Percentiles rank a stretch among this genome's conserved stretches.
Conservation (phyloP, 139 green algal genomes). For the Chlorella sp. region DNA sequence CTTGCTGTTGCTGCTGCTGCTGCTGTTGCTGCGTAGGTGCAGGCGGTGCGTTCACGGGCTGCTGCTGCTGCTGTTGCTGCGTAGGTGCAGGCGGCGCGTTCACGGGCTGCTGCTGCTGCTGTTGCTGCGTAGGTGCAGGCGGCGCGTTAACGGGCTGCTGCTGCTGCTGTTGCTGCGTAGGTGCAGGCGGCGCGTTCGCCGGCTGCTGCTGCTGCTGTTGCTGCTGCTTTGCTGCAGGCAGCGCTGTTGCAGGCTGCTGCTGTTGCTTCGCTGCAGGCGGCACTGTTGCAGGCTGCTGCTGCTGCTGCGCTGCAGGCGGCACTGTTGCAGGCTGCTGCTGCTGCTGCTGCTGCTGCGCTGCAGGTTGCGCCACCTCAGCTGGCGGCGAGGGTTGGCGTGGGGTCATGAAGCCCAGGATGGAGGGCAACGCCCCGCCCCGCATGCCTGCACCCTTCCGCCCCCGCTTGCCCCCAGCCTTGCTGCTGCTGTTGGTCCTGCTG, state of each 20-base stretch:
- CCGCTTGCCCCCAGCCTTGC: neutral
- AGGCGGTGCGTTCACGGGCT: no score
- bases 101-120: neutral
- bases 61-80: neutral
- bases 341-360: constrained; percentile 16
- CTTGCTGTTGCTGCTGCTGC: no score
- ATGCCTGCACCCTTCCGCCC: neutral
- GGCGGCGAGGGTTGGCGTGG: neutral
- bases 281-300: neutral
- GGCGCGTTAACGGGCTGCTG: neutral
- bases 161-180: neutral
- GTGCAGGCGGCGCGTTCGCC: neutral
- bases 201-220: neutral
- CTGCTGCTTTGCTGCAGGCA: neutral
- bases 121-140: neutral
- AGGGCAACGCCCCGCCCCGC: neutral
- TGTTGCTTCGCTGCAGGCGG: neutral
- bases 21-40: neutral
- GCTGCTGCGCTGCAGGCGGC: neutral
- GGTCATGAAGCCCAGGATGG: constrained; percentile 25
- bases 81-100: neutral
- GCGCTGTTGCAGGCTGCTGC: no score
- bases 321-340: neutral
- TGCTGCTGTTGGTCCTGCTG: neutral
- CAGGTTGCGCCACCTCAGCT: neutral